A percentile compares a stretch with the other conserved stretches of the same genome.
phyloP scores from a whole-genome alignment of 331 rosid species.

The Stylosanthes scabra region DNA sequence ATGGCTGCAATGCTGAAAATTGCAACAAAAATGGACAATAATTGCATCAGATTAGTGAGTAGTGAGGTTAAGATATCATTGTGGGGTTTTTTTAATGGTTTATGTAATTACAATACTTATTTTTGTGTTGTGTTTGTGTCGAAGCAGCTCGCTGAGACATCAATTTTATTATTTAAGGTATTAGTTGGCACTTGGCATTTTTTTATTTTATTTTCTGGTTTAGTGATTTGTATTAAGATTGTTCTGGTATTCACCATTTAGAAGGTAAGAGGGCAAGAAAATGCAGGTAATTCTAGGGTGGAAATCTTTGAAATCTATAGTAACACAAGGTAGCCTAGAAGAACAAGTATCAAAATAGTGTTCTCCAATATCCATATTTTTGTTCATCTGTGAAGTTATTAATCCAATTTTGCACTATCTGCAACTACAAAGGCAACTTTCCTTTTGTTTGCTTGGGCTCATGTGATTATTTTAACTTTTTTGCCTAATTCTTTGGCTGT shows the following conservation, averaged over 20 bases:
- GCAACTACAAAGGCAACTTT: too few species aligned
- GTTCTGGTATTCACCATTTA: not conserved
- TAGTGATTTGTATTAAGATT: not conserved
- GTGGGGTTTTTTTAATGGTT: constrained; percentile 35
- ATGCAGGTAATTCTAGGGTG: constrained; percentile 6
- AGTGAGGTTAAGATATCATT: not conserved
- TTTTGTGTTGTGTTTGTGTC: constrained; percentile 48
- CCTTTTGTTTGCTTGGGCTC: too few species aligned
- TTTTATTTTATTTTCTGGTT: too few species aligned
- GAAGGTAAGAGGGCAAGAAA: not conserved
- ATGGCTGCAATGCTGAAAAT: constrained; percentile 51
- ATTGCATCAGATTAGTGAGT: constrained; percentile 6
- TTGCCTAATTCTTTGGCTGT: too few species aligned
- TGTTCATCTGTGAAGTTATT: too few species aligned
- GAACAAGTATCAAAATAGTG: not conserved
- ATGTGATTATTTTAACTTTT: too few species aligned
- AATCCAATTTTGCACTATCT: too few species aligned
- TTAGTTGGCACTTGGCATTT: constrained; percentile 20
- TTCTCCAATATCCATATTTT: too few species aligned
- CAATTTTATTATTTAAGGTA: constrained; percentile 31
- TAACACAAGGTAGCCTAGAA: not conserved
- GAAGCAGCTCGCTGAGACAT: constrained; percentile 96
- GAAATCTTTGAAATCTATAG: not conserved
- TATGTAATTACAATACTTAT: constrained; percentile 54
- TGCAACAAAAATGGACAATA: constrained; percentile 44